phyloP scores from a whole-genome alignment of 2,329 filamentous ascomycete species.

The Gyromitra esculenta region DNA sequence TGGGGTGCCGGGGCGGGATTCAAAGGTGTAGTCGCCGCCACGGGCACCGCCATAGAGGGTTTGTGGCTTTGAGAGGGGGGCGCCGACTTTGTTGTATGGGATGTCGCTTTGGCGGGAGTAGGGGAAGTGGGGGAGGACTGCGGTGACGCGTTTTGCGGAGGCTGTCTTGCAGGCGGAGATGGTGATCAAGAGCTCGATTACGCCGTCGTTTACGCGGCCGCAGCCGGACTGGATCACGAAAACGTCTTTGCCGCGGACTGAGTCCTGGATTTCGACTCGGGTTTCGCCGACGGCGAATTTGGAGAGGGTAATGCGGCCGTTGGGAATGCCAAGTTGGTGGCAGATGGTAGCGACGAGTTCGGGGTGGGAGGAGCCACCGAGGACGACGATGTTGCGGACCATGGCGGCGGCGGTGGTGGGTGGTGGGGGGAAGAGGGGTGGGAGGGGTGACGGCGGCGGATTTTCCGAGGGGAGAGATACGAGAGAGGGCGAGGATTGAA shows the following conservation, averaged over 20 bases:
- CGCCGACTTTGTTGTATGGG: constrained; percentile 94
- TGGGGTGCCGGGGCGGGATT: constrained; percentile 89
- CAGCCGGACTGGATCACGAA: constrained; percentile 97
- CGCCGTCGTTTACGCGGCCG: constrained; percentile 92
- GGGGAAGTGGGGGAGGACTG: constrained; percentile 92
- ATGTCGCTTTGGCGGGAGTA: constrained; percentile 97
- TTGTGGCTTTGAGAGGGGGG: constrained; percentile 78
- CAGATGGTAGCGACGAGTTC: constrained; percentile 86
- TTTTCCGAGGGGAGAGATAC: neutral
- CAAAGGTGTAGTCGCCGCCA: constrained; percentile 77
- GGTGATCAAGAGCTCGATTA: constrained; percentile 96
- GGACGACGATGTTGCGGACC: constrained; percentile 72
- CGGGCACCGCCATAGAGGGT: constrained; percentile 64
- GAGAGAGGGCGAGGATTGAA: constrained; percentile 8
- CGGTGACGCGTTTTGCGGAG: constrained; percentile 90
- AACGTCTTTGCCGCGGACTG: constrained; percentile 96
- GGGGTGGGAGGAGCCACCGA: constrained; percentile 93
- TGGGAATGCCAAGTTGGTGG: constrained; percentile 85
- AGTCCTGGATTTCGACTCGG: constrained; percentile 94
- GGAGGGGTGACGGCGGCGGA: neutral
- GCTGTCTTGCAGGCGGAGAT: constrained; percentile 97
- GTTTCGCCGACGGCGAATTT: constrained; percentile 98
- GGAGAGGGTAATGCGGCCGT: constrained; percentile 80
- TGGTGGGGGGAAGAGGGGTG: neutral
- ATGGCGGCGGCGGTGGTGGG: constrained; percentile 45